These are phyloP conservation scores for Cicer bijugum DNA, from an alignment of 306 rosid genomes.

Conservation along the genomic window DNA sequence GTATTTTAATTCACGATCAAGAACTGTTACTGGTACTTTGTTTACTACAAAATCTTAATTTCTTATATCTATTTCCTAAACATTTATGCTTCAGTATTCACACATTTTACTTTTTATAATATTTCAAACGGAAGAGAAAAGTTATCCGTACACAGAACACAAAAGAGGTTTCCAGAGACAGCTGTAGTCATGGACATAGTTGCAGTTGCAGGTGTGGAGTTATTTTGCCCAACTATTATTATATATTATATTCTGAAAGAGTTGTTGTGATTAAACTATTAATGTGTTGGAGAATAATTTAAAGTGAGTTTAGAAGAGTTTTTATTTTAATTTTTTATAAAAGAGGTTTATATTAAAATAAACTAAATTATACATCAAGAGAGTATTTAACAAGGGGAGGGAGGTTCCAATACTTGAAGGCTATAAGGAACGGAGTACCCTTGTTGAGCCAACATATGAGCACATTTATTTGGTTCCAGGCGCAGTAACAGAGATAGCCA, in stretches of 20 bases:
- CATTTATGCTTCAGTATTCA: constrained; percentile 4
- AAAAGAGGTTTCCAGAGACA: not conserved
- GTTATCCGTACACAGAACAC: not conserved
- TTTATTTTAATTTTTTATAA: not conserved
- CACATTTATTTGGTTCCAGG: too few species aligned
- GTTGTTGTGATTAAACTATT: not conserved
- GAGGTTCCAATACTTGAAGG: too few species aligned
- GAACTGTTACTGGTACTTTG: not conserved
- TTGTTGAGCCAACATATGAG: too few species aligned
- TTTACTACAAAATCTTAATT: constrained; percentile 15
- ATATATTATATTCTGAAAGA: not conserved
- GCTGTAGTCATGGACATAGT: not conserved
- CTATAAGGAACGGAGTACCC: too few species aligned
- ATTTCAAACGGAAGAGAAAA: not conserved
- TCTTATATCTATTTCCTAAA: not conserved
- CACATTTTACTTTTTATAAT: not conserved
- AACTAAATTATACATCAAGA: too few species aligned
- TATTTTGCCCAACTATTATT: not conserved
- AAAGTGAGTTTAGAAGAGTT: not conserved
- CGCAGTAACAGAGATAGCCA: too few species aligned
- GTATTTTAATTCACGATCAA: constrained; percentile 12
- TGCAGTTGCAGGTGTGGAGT: not conserved
- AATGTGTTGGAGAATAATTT: not conserved
- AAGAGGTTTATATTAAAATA: too few species aligned
- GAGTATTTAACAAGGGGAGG: too few species aligned